Evolutionary conservation across 1,139 yeast genomes (phyloP), one percentile per base, ranked within the genome.

Genomic region (Wickerhamomyces sp.): DNA sequence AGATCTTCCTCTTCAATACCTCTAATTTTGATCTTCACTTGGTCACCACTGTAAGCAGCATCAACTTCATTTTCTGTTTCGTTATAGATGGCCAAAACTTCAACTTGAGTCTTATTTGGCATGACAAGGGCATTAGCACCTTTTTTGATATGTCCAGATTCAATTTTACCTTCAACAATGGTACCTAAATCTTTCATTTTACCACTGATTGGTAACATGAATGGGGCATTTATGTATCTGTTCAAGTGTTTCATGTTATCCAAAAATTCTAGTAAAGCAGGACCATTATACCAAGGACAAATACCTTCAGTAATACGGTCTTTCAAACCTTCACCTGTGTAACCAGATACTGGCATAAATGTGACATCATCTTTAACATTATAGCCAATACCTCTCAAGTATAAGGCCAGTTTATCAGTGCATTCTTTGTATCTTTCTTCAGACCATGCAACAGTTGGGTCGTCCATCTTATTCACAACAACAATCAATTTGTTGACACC

Each of bases 381-480:
- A 70, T 88, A 92, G 38, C 98, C 98, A 58, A 90, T 84, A 55
- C 90, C 95, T 69, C 79, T 88, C 63, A 92, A 76, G 73, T 81
- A 92, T 39, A 63, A 59, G 25, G 79, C 78, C 54, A 94, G 72
- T 65, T 90, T 92, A 52, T 78, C 67, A 49, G 87, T 89, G 76
- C 98, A 92, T 70, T 92, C 98, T 57, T 86, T 89, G 65, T 88
- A 92, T 68, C 99, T 85, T 63, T 86, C 96, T 68, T 90, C 78
- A 33, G 96, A 85, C 99, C 99, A 92, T 49, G 65, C 69, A 36
- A 92, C 99, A 37, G 98, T 92, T 41, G 96, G 85, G 61, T 92
- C 99, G 67, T 92, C 99, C 98, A 92, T 92, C 78, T 92, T 92
- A 72, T 92, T 92, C 53, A 94, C 92, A 42, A 85, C 97, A 48